phyloP scores from a whole-genome alignment of 306 rosid genomes.

The Cicer arietinum region DNA sequence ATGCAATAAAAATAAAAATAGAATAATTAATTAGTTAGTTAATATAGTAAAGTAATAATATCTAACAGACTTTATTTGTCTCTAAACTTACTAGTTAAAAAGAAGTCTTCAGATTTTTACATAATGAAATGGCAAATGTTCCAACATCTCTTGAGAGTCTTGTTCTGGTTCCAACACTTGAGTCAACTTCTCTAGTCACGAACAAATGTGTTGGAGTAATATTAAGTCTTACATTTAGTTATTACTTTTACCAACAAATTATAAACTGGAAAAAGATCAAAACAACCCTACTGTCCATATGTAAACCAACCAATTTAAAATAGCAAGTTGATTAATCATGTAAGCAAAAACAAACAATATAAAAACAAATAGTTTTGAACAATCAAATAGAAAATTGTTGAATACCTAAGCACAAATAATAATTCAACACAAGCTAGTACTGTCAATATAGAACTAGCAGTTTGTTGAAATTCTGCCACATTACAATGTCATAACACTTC shows the following conservation, averaged over 20 bases:
- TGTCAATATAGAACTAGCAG: neutral
- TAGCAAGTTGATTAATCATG: neutral
- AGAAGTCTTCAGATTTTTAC: conserved; percentile 86
- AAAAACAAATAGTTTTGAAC: conserved; percentile 1
- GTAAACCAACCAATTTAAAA: neutral
- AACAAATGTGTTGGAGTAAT: conserved; percentile 34
- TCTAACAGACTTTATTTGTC: conserved; percentile 29
- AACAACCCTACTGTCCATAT: conserved; percentile 16
- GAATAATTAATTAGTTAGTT: conserved; percentile 15
- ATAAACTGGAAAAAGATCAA: conserved; percentile 3
- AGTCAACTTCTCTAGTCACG: conserved; percentile 76
- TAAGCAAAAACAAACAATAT: conserved; percentile 17
- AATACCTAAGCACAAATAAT: conserved; percentile 10
- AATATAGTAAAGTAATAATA: conserved; percentile 16
- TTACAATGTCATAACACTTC: too few relatives aligned
- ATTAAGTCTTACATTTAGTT: conserved; percentile 4
- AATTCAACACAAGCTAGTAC: neutral
- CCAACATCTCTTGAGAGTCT: conserved; percentile 82
- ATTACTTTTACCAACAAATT: conserved; percentile 18
- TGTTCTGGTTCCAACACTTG: conserved; percentile 88
- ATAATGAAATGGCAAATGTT: conserved; percentile 88
- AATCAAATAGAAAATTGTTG: neutral
- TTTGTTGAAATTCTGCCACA: neutral
- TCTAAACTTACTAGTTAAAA: conserved; percentile 70
- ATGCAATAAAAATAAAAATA: conserved; percentile 63